Base-by-base conservation (phyloP, 2,329 filamentous ascomycete species). In the Neoascochyta sp. region DNA sequence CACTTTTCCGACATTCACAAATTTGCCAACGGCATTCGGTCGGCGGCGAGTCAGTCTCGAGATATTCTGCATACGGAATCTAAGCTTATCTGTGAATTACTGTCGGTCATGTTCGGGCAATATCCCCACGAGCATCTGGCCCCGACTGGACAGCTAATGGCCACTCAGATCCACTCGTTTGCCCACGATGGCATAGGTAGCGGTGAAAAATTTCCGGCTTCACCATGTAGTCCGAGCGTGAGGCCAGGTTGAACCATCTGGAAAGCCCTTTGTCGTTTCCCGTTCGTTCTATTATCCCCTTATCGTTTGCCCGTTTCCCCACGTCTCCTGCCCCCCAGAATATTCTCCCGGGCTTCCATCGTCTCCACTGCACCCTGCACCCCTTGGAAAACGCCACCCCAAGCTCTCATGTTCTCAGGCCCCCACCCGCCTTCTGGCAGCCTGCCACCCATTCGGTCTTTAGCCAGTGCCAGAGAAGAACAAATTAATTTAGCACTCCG, bases 361-460 rank as follows among this genome's bases (percentile, higher is more conserved):
- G n/a, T n/a, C n/a, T n/a, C n/a, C n/a, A n/a, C n/a, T n/a, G n/a
- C n/a, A n/a, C n/a, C n/a, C n/a, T n/a, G n/a, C n/a, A n/a, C n/a
- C n/a, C n/a, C n/a, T n/a, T n/a, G n/a, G n/a, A n/a, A n/a, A n/a
- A n/a, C n/a, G n/a, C n/a, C 34, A 22, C 41, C 34, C 32, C 22
- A 30, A 28, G 36, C 32, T 18, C 23, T 30, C 22, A 20, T 23
- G 29, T 28, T 22, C 13, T 26, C 41, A 18, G 47, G 46, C 36
- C 40, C 31, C 38, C 44, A 54, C 45, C 47, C 55, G 27, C 58
- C 58, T 17, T 55, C 58, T 20, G 60, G 55, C 48, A 60, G 49
- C 34, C 34, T 62, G 9, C 51, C 48, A 23, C 48, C 54, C 6
- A 34, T 57, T 3, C 51, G 55, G 6, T 41, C 44, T 1, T 37